Base-by-base conservation (phyloP, 2,329 filamentous ascomycete genomes). In the Colletotrichum sidae region DNA sequence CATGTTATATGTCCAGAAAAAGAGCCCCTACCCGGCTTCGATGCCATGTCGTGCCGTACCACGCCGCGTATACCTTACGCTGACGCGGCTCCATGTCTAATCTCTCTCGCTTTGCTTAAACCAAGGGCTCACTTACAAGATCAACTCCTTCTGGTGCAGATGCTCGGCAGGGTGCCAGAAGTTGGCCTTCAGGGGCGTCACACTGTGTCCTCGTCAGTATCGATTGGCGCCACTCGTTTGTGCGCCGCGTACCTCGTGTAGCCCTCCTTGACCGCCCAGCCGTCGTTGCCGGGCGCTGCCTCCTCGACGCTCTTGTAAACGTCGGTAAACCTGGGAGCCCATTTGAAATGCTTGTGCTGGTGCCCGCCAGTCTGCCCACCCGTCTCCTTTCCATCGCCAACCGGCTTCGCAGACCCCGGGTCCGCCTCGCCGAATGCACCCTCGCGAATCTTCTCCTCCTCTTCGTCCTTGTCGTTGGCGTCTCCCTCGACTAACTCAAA, bases 121-220 rank as follows among this genome's bases (percentile, higher is more conserved):
- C 71, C 72, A 74, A 74, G 73, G 69, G 72, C 74, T 71, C 68
- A 93, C 92, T 94, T 87, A 97, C 89, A 97, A 81, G 83, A 91
- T 90, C 75, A 97, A 84, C 83, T 96, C 93, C 70, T 85, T 84
- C 73, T 89, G 84, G 68, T 89, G 82, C 71, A 89, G 83, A 66
- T 89, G 84, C 67, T 87, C 82, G 44, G 83, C 79, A 10, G 87
- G 85, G 76, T 95, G 93, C 87, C 92, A 94, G 77, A 97, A 99
- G 78, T 97, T 97, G 46, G 95, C 94, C 77, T 92, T 92, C 70
- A 98, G 78, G 12, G 95, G 93, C 4, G 96, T 97, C 61, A 99
- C 89, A 77, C 94, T 97, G 73, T 68, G 37, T 71, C 51, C 10
- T 39, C 7, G 57, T 66, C 39, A 70, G 46, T 42, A 65, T 60